phyloP scores from a whole-genome alignment of 78 protist genomes.

The Dictyostelium purpureum region DNA sequence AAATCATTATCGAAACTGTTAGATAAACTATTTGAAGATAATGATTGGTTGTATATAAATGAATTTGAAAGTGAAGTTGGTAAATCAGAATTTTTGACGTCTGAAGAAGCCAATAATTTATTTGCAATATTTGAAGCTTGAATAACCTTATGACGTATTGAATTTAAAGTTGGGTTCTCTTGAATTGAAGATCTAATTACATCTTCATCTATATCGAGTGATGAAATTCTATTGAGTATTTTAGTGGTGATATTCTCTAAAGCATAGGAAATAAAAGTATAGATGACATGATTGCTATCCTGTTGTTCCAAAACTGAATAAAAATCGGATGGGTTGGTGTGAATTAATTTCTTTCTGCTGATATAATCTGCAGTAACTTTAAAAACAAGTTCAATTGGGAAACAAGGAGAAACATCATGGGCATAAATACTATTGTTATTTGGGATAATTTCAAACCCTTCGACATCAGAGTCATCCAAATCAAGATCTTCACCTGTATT shows the following conservation, averaged over 20 bases:
- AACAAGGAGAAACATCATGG: constrained; percentile 2
- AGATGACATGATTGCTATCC: neutral
- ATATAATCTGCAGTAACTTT: constrained; percentile 28
- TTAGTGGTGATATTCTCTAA: constrained; percentile 42
- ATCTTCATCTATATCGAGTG: constrained; percentile 16
- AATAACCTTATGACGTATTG: constrained; percentile 24
- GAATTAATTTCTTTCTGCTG: constrained; percentile 30
- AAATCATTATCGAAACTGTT: neutral
- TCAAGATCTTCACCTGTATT: neutral
- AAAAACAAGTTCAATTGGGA: constrained; percentile 66
- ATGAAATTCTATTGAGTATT: neutral
- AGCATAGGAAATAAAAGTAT: constrained; percentile 45
- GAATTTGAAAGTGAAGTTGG: neutral
- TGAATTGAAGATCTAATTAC: constrained; percentile 27
- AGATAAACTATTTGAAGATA: neutral
- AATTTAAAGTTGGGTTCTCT: constrained; percentile 4
- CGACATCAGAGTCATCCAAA: constrained; percentile 28
- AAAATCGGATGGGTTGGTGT: neutral
- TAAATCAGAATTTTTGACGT: no score
- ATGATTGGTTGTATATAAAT: neutral
- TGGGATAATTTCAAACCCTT: constrained; percentile 72
- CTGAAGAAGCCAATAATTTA: constrained; percentile 14
- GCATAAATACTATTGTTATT: neutral
- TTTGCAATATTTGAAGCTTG: constrained; percentile 44
- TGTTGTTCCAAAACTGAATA: constrained; percentile 25